Evolutionary conservation across 345 rosid species (phyloP).

Genomic region (Jatropha curcas): DNA sequence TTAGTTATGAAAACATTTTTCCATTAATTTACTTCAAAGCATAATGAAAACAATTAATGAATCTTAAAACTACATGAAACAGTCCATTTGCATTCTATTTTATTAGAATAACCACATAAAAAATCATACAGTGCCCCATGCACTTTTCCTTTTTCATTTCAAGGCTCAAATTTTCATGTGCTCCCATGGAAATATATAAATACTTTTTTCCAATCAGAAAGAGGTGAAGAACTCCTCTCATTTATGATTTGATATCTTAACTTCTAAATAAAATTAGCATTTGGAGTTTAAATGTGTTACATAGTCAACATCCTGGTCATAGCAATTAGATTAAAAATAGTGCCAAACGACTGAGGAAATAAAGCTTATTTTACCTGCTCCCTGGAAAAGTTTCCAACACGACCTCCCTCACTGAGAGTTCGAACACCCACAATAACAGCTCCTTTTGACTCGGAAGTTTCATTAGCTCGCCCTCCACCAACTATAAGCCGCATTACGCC

Average conservation of each 20-base stretch:
- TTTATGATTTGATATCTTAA: not conserved
- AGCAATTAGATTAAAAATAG: not conserved
- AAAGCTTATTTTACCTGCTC: slow-evolving; percentile 68
- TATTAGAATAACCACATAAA: too few relatives aligned
- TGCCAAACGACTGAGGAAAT: not conserved
- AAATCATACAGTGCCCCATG: too few relatives aligned
- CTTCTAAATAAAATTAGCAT: not conserved
- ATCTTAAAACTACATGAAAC: too few relatives aligned
- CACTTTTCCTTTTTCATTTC: too few relatives aligned
- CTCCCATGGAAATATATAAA: too few relatives aligned
- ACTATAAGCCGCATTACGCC: slow-evolving; percentile 99
- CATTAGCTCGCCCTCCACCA: slow-evolving; percentile 98
- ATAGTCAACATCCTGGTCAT: not conserved
- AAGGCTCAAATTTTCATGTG: too few relatives aligned
- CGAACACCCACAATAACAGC: slow-evolving; percentile 97
- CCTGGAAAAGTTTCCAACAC: slow-evolving; percentile 96
- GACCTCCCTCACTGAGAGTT: slow-evolving; percentile 98
- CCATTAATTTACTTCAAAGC: too few relatives aligned
- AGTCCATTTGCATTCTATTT: too few relatives aligned
- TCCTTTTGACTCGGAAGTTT: slow-evolving; percentile 80
- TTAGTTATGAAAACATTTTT: too few relatives aligned
- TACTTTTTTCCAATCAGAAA: too few relatives aligned
- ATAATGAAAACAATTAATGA: too few relatives aligned
- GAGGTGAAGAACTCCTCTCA: too few relatives aligned
- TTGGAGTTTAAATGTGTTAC: not conserved